Base-by-base conservation (phyloP, 352 stramenopile genomes). In the Bremia lactucae region DNA sequence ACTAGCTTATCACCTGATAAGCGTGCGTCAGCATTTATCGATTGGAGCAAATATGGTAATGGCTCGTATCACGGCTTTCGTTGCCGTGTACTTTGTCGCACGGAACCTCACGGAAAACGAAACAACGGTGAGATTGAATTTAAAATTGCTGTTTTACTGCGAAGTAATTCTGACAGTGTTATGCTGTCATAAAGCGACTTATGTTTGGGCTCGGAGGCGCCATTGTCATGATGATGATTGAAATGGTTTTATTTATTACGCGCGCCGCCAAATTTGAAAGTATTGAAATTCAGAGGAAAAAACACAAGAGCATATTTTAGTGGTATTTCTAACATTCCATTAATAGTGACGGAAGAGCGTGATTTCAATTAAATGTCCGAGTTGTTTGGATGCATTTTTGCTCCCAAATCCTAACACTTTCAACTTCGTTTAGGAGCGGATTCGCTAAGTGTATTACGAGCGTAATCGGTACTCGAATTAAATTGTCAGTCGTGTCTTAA, bases 211-310 rank as follows among this genome's bases (percentile, higher is more conserved):
- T 93, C 6, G 66, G 55, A 25, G 77, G 70, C 18, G 75, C 80
- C 8, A 83, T 93, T 53, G 65, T 42, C 38, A 93, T 93, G 80
- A 90, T 89, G 77, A 50, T 93, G 22, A 69, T 93, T 33, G 80
- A 93, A 50, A 93, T 93, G 80, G 59, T 89, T 29, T 58, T 93
- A 31, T 93, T 81, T 54, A 93, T 93, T 54, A 42, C 77, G 11
- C 69, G 80, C 5, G 68, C 75, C 1, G 57, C 74, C 36, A 87
- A 87, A 55, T 67, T 73, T 19, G 72, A 88, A 25, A 58, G 45
- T 14, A 59, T 88, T 20, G 72, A 87, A 49, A 46, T 59, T 5
- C 28, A 74, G 21, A 61, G 71, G 35, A 58, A 43, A 49, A 71
- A 68, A 24, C 55, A 52, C 11, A 54, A 58, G 11, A 50, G 45